Conservation (phyloP, 2,329 filamentous ascomycete genomes). For the Colletotrichum kahawae region DNA sequence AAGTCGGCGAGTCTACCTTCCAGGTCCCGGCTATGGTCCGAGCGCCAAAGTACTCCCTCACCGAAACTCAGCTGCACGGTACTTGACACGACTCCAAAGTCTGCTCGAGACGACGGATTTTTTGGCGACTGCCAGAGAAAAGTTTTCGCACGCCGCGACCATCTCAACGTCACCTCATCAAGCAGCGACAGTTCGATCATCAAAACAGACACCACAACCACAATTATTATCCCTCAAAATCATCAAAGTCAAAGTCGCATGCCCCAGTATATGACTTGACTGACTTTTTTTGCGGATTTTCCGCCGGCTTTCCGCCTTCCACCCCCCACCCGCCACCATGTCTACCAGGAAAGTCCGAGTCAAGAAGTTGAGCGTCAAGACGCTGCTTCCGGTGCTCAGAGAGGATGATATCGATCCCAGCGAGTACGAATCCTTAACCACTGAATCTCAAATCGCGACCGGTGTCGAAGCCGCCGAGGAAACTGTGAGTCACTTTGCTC, state of each 20-base stretch:
- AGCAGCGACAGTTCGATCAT: conserved; percentile 52
- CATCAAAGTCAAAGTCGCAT: conserved; percentile 56
- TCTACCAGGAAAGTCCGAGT: conserved; percentile 75
- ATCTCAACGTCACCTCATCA: conserved; percentile 63
- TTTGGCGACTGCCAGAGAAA: conserved; percentile 43
- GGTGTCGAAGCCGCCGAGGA: conserved; percentile 97
- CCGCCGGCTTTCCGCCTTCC: conserved; percentile 50
- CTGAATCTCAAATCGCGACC: conserved; percentile 86
- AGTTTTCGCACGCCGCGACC: conserved; percentile 50
- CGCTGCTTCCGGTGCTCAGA: conserved; percentile 82
- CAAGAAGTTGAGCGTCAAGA: conserved; percentile 93
- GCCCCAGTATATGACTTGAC: conserved; percentile 65
- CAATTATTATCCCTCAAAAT: conserved; percentile 59
- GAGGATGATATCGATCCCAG: conserved; percentile 89
- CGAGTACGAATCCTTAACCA: conserved; percentile 85
- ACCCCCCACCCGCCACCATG: conserved; percentile 54
- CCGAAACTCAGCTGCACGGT: conserved; percentile 5
- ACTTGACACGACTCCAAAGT: conserved; percentile 16
- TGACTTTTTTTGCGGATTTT: conserved; percentile 69
- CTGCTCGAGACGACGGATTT: conserved; percentile 12
- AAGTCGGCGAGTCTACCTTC: conserved; percentile 12
- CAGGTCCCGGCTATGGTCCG: conserved; percentile 16
- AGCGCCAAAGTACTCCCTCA: conserved; percentile 16
- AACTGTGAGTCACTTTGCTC: conserved; percentile 73
- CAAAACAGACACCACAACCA: conserved; percentile 57